phyloP scores from a whole-genome alignment of 176 grass and related monocot genomes.

The Bothriochloa decipiens region DNA sequence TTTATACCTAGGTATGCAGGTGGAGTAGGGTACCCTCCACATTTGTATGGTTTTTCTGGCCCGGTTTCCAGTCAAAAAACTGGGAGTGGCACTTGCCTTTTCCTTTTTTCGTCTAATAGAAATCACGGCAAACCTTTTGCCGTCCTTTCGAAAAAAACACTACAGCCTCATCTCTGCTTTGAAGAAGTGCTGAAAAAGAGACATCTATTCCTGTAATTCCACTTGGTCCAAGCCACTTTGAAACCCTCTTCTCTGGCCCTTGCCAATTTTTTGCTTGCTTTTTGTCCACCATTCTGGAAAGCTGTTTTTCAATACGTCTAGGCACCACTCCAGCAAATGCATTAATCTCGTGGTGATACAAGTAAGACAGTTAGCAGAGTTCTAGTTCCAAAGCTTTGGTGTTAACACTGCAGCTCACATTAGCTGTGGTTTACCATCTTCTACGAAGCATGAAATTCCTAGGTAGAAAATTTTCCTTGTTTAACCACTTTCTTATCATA shows the following conservation, averaged over 20 bases:
- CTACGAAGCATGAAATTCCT: constrained; percentile 1
- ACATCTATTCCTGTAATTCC: not conserved
- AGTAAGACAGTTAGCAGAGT: not conserved
- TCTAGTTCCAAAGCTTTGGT: constrained; percentile 5
- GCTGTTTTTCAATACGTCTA: not conserved
- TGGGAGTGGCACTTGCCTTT: no score
- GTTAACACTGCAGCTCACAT: not conserved
- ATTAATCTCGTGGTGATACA: not conserved
- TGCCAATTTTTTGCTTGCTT: not conserved
- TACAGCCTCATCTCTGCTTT: not conserved
- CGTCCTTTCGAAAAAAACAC: no score
- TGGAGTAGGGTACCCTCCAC: no score
- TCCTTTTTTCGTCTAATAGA: no score
- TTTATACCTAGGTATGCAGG: no score
- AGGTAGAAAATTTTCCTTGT: not conserved
- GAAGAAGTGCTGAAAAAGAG: not conserved
- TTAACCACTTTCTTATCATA: constrained; percentile 4
- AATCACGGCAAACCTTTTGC: no score
- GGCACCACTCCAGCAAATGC: not conserved
- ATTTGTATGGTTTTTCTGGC: no score
- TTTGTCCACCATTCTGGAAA: not conserved
- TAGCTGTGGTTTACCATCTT: not conserved
- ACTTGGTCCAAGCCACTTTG: not conserved
- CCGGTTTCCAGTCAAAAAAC: no score
- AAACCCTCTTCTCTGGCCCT: not conserved